phyloP scores from a whole-genome alignment of 2,329 filamentous ascomycete genomes.

The Ascochyta fabae region DNA sequence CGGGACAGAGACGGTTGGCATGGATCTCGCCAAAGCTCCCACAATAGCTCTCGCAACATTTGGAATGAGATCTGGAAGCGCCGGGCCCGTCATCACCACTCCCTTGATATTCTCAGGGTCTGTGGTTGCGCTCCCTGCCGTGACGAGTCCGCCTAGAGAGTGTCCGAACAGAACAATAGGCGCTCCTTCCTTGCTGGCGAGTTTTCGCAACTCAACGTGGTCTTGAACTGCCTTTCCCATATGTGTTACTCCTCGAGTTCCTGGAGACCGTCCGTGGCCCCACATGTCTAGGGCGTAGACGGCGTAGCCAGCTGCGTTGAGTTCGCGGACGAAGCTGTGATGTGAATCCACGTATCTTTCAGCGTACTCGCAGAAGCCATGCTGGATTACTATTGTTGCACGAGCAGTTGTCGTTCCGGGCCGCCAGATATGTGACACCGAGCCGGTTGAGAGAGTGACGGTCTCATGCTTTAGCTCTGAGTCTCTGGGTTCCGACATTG shows the following conservation, averaged over 20 bases:
- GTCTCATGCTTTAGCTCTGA: not conserved
- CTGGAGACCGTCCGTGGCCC: slow-evolving; percentile 8
- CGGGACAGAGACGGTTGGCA: slow-evolving; percentile 2
- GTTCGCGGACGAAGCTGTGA: slow-evolving; percentile 6
- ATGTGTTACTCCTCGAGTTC: slow-evolving; percentile 2
- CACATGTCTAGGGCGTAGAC: slow-evolving; percentile 9
- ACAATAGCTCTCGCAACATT: not conserved
- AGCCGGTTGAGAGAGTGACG: not conserved
- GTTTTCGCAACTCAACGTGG: not conserved
- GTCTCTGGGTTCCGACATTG: not conserved
- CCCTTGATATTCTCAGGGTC: not conserved
- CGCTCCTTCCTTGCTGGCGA: not conserved
- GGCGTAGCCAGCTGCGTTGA: slow-evolving; percentile 1
- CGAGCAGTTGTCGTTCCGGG: not conserved
- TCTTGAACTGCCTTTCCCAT: slow-evolving; percentile 3
- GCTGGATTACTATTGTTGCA: slow-evolving; percentile 8
- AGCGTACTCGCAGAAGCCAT: slow-evolving; percentile 16
- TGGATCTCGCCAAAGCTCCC: not conserved
- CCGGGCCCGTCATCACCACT: not conserved
- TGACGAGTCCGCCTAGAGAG: not conserved
- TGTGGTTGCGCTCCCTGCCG: not conserved
- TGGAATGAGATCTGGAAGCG: not conserved
- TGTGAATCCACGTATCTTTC: slow-evolving; percentile 7
- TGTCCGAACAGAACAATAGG: not conserved
- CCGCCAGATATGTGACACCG: not conserved